Evolutionary conservation across 2,329 filamentous ascomycete species (phyloP).

Genomic region (Fusarium clavum): DNA sequence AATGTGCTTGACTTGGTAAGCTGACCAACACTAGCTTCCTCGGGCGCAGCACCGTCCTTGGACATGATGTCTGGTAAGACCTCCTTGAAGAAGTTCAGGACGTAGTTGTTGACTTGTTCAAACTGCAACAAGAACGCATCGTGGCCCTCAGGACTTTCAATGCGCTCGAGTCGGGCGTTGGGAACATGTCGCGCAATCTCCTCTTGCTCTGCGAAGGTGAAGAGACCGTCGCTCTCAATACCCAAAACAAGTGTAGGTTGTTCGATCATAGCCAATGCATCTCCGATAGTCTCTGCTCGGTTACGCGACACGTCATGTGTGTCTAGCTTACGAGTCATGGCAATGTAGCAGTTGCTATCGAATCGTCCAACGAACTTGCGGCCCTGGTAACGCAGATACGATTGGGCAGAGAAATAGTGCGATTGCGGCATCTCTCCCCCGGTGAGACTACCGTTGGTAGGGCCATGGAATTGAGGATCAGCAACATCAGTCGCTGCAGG

Average conservation of each 20-base stretch:
- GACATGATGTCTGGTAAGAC: constrained; percentile 90
- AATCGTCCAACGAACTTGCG: constrained; percentile 97
- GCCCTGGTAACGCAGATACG: constrained; percentile 95
- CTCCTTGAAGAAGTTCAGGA: constrained; percentile 84
- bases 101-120: constrained; percentile 92
- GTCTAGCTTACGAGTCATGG: constrained; percentile 96
- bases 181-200: constrained; percentile 87
- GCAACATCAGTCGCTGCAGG: constrained; percentile 44
- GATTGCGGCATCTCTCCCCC: constrained; percentile 68
- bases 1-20: constrained; percentile 91
- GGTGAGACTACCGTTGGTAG: constrained; percentile 63
- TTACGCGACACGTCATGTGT: constrained; percentile 93
- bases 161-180: constrained; percentile 81
- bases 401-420: constrained; percentile 98
- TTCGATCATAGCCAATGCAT: constrained; percentile 83
- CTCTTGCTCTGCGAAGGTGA: constrained; percentile 96
- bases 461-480: constrained; percentile 78
- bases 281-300: constrained; percentile 73
- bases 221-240: constrained; percentile 94
- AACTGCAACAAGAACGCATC: constrained; percentile 97
- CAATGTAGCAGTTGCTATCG: constrained; percentile 98
- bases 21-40: constrained; percentile 66
- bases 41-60: constrained; percentile 63
- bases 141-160: constrained; percentile 94
- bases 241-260: constrained; percentile 93